Conservation (phyloP, 164 flowering plant genomes). For the Vitis riparia region DNA sequence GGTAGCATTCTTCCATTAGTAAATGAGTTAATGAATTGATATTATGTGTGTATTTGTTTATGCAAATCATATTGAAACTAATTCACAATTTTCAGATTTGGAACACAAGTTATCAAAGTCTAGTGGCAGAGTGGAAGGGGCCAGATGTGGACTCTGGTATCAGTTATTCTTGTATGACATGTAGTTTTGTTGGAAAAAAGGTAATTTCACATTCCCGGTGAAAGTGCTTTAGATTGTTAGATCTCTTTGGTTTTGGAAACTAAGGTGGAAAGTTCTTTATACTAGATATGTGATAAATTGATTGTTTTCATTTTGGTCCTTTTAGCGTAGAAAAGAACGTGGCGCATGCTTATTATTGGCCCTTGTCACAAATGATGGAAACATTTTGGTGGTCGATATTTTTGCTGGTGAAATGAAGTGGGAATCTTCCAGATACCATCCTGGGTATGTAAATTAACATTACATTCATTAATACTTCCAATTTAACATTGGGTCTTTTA, state of each 20-base stretch:
- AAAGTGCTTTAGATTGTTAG: not conserved
- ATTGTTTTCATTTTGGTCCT: not conserved
- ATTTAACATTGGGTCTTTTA: no score
- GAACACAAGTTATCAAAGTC: conserved; percentile 33
- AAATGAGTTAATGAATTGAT: no score
- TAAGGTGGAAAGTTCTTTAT: not conserved
- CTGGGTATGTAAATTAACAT: conserved; percentile 27
- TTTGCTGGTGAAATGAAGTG: conserved; percentile 31
- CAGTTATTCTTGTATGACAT: conserved; percentile 32
- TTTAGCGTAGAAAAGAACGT: conserved; percentile 32
- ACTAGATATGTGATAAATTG: not conserved
- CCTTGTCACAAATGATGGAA: conserved; percentile 34
- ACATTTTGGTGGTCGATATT: conserved; percentile 28
- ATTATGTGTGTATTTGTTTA: no score
- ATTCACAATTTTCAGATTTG: conserved; percentile 29
- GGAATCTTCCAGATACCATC: conserved; percentile 21
- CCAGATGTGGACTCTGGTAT: conserved; percentile 12
- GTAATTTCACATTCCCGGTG: conserved; percentile 11
- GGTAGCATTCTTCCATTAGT: no score
- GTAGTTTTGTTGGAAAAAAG: conserved; percentile 39
- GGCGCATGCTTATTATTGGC: conserved; percentile 29
- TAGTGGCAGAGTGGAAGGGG: conserved; percentile 36
- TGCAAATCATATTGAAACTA: no score
- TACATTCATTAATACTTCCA: not conserved
- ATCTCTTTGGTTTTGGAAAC: not conserved